Percentiles rank a stretch among this genome's conserved stretches.
Conservation (phyloP, 2,329 filamentous ascomycete genomes). For the Tolypocladium nubicola region DNA sequence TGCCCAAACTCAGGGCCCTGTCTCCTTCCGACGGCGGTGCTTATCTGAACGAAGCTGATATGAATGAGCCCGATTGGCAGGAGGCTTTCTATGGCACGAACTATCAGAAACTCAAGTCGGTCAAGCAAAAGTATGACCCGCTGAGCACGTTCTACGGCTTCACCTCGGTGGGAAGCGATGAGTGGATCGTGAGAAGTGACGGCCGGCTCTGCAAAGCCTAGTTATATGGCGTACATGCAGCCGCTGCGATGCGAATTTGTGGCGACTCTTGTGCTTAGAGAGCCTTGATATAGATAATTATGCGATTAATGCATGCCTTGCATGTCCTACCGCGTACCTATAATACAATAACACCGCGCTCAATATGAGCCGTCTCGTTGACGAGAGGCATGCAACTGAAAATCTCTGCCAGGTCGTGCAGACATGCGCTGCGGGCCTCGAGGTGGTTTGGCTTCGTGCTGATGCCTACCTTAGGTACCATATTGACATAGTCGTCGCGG, state of each 20-base stretch:
- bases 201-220: constrained; percentile 27
- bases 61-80: constrained; percentile 30
- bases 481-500: constrained; percentile 18
- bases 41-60: constrained; percentile 43
- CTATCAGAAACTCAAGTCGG: constrained; percentile 25
- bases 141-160: constrained; percentile 32
- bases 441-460: constrained; percentile 21
- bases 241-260: neutral
- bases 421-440: constrained; percentile 20
- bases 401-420: constrained; percentile 22
- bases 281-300: neutral
- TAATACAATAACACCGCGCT: constrained; percentile 18
- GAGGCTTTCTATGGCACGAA: constrained; percentile 34
- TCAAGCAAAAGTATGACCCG: constrained; percentile 43
- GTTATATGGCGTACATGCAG: neutral
- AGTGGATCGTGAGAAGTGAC: constrained; percentile 28
- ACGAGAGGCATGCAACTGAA: constrained; percentile 24
- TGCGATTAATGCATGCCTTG: too few relatives aligned
- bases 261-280: neutral
- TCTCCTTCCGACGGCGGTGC: constrained; percentile 17
- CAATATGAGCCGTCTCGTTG: constrained; percentile 20
- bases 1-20: neutral
- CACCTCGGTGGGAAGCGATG: constrained; percentile 40
- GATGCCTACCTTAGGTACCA: constrained; percentile 19
- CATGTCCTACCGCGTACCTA: too few relatives aligned